Evolutionary conservation across 805 yeast species (phyloP).

Genomic region (Zygosaccharomyces lentus): DNA sequence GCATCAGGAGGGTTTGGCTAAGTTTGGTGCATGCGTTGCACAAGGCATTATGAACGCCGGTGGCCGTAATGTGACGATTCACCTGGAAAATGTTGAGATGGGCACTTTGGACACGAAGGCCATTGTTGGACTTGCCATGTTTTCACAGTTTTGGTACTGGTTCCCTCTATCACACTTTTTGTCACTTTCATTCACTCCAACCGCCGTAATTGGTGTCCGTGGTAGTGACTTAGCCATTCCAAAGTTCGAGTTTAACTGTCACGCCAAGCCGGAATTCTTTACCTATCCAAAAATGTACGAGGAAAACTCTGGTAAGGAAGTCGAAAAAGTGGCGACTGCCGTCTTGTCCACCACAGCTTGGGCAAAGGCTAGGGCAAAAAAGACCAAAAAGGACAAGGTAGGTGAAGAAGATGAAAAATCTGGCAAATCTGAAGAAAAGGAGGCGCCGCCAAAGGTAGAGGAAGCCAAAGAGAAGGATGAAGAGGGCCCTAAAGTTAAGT

Average conservation of each 20-base stretch:
- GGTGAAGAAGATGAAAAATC: constrained; percentile 37
- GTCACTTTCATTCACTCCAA: constrained; percentile 87
- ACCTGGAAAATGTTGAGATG: constrained; percentile 80
- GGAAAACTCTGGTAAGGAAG: constrained; percentile 71
- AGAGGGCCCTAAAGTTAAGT: constrained; percentile 42
- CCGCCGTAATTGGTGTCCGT: constrained; percentile 81
- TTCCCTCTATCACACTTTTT: constrained; percentile 93
- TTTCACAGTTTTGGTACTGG: constrained; percentile 97
- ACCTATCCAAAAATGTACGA: constrained; percentile 87
- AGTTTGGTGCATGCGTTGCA: constrained; percentile 94
- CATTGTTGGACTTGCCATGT: constrained; percentile 84
- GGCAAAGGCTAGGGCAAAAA: constrained; percentile 83
- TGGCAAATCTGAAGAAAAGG: constrained; percentile 28
- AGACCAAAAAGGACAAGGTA: constrained; percentile 50
- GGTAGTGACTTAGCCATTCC: constrained; percentile 79
- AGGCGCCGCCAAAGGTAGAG: constrained; percentile 25
- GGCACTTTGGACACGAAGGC: constrained; percentile 88
- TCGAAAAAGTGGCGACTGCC: constrained; percentile 88
- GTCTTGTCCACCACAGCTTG: constrained; percentile 89
- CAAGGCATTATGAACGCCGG: constrained; percentile 99
- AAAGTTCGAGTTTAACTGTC: constrained; percentile 73
- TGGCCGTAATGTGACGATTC: constrained; percentile 94
- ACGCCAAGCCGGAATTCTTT: constrained; percentile 72
- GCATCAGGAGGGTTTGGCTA: constrained; percentile 94
- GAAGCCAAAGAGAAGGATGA: constrained; percentile 25